Base-by-base conservation (phyloP, 176 grass and related monocot genomes). In the Bolboschoenus planiculmis region DNA sequence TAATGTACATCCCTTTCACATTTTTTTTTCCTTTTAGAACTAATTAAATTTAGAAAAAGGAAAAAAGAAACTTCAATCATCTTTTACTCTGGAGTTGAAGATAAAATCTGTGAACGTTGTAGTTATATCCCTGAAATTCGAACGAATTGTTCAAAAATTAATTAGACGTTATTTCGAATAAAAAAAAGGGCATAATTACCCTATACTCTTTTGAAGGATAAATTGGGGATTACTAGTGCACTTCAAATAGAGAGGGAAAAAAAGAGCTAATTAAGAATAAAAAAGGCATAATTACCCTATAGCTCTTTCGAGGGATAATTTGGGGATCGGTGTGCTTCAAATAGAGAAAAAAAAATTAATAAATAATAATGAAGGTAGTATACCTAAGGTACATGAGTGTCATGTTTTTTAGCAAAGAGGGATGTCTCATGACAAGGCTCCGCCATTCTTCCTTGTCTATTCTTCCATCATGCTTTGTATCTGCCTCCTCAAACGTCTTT, bases 391-490 rank as follows among this genome's bases (percentile, higher is more conserved):
- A 82, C 58, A 82, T 82, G 6, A 82, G 80, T 46, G 80, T 63
- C 80, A 82, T 82, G 43, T 82, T 82, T 64, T 82, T 82, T 7
- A 82, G 57, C 80, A 82, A 82, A 65, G 80, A 82, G 54, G 80
- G 80, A 63, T 82, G 80, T 48, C 58, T 65, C 54, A 66, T 34
- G 30, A 82, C 80, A 63, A 82, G 80, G 37, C 58, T 82, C 16
- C 56, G 56, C 80, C 80, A 82, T 82, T 82, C 80, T 64, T 82
- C 80, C 59, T 82, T 82, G 80, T 82, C 80, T 82, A 82, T 82
- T 82, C 36, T 82, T 63, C 80, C 80, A 82, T 82, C 80, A 65
- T 82, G 80, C 37, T 82, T 82, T 63, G 80, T 82, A 63, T 82
- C 80, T 63, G 80, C 80, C 14, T 82, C 80, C 58, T 82, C 80